Evolutionary conservation across 1,284 basidiomycete genomes (phyloP), one percentile per base, ranked within the genome.

Genomic region (Cystobasidium slooffiae): DNA sequence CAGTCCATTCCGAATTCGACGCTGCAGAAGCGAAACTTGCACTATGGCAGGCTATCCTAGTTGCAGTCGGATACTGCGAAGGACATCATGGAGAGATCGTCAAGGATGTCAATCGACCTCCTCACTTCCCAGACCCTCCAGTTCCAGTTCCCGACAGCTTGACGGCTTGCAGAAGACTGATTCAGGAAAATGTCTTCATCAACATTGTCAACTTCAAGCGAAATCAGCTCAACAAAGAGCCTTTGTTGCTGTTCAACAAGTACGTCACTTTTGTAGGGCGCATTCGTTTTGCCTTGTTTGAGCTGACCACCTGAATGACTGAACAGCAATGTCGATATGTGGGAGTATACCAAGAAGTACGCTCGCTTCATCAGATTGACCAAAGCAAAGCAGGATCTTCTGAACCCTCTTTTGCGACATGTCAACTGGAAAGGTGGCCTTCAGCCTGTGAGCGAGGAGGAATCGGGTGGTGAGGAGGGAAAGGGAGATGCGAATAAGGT

Each of bases 171-270:
- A 41, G 39, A 52, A 55, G 18, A 49, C 49, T 67, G 1, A 49
- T 67, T 31, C 22, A 55, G 49, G 51, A 43, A 20, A 52, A 67
- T 53, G 49, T 67, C 3, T 55, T 39, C 24, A 10, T 53, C 43
- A 67, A 67, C 31, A 67, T 67, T 44, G 41, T 43, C 12, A 53
- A 67, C 51, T 52, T 52, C 47, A 67, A 52, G 65, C 39, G 37
- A 47, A 67, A 47, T 14, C 47, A 43, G 14, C n/a, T 53, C 22
- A 41, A 55, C 43, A 41, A n/a, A n/a, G 56, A 59, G 56, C 56
- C 56, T 41, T 41, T 59, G 14, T 59, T 59, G 39, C n/a, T 59
- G 37, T 59, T 59, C n/a, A 39, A 31, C 31, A 59, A 59, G 56
- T 59, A 39, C n/a, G 56, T 59, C 14, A 14, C 24, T 14, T 9